Evolutionary conservation across 1,284 basidiomycete genomes (phyloP), one percentile per base, ranked within the genome.

Genomic region (Leccinum pachyderme): DNA sequence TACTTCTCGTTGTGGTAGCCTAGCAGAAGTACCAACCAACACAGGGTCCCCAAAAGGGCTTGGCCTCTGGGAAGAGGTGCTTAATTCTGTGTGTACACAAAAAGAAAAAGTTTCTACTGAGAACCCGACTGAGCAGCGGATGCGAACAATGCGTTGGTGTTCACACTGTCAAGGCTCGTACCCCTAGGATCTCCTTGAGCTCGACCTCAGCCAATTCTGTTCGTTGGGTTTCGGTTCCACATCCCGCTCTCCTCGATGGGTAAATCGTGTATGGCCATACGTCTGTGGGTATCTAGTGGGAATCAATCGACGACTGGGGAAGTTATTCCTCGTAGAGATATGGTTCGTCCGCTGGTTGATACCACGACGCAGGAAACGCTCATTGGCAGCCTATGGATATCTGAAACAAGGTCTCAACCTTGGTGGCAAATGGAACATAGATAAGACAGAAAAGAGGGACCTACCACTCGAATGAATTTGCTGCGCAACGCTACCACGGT

Each of bases 401-500:
- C 85, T 82, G 81, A 9, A 83, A 83, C 2, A 75, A 65, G 3
- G 77, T 73, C 12, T 75, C 78, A 51, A 81, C 72, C 82, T 87
- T 58, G 44, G 57, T 47, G 48, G 45, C 46, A 51, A 44, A 37
- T 22, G 46, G 49, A 46, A 28, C 18, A 45, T 54, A 15, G 63
- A 28, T 18, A 49, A 31, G 22, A 47, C 13, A 22, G 25, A 52
- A 43, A 52, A 57, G 48, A 57, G 33, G 39, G 22, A 74, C 82
- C 48, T 61, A 89, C 88, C 53, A 69, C 73, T 48, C 74, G 77
- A 25, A 79, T 77, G 63, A 86, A 90, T 54, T 79, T 79, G 62
- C 80, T 81, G 33, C 85, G 77, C 75, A 91, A 81, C 0, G 82
- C 81, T 46, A 87, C 85, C 37, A 91, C 87, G 28, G 85, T 71